Evolutionary conservation across 441 rosid genomes (phyloP).

Genomic region (Melastoma candidum): DNA sequence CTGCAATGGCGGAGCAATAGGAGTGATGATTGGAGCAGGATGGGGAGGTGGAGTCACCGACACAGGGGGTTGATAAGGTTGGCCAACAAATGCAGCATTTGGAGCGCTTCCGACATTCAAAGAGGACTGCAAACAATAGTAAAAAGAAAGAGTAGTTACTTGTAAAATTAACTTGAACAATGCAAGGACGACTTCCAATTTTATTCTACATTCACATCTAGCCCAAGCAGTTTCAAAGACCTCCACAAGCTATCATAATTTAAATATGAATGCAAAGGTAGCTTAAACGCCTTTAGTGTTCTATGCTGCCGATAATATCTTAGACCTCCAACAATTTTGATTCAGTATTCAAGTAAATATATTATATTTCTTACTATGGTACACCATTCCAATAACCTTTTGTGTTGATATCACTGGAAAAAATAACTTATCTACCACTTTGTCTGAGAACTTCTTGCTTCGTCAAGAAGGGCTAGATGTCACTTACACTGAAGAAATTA

Average conservation of each 20-base stretch:
- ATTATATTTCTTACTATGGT: no score
- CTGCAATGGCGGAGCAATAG: constrained; percentile 38
- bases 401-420: not conserved
- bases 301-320: no score
- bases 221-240: not conserved
- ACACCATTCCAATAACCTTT: no score
- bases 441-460: no score
- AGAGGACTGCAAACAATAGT: constrained; percentile 47
- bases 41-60: constrained; percentile 36
- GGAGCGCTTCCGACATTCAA: constrained; percentile 43
- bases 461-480: not conserved
- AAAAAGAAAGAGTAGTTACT: not conserved
- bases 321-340: no score
- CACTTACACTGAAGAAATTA: constrained; percentile 49
- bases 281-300: no score
- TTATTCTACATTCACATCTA: no score
- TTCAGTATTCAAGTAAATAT: no score
- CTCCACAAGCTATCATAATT: not conserved
- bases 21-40: constrained; percentile 24
- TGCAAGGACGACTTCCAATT: not conserved
- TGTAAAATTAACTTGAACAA: not conserved
- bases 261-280: no score
- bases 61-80: constrained; percentile 38
- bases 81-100: constrained; percentile 28
- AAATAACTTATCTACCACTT: not conserved